Evolutionary conservation across 1,139 yeast species (phyloP).

Genomic region (Lodderomyces jiufengensis): DNA sequence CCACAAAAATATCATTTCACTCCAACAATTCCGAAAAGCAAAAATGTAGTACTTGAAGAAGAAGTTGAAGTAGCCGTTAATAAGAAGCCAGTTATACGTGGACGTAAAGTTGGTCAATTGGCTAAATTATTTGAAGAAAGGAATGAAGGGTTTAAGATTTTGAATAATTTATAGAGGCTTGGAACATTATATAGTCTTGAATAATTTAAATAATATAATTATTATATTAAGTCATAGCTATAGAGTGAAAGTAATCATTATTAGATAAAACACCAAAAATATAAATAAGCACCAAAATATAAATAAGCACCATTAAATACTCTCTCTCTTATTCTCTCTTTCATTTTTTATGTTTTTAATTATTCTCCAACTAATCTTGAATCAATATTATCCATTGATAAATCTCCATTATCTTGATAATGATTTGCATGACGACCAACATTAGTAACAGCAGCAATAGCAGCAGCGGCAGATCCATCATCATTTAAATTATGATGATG

Average conservation of each 20-base stretch:
- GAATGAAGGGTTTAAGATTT: conserved; percentile 47
- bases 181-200: no score
- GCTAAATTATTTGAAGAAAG: conserved; percentile 57
- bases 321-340: no score
- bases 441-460: conserved; percentile 43
- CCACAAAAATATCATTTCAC: conserved; percentile 37
- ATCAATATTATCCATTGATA: conserved; percentile 48
- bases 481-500: conserved; percentile 23
- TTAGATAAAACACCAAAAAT: no score
- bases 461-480: conserved; percentile 28
- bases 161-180: conserved; percentile 37
- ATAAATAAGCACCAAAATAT: no score
- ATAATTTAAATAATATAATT: no score
- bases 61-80: neutral
- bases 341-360: no score
- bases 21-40: neutral
- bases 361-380: conserved; percentile 47
- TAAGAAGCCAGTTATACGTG: conserved; percentile 48
- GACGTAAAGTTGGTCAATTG: conserved; percentile 52
- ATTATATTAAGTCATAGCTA: no score
- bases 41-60: neutral
- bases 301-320: no score
- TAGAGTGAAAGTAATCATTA: no score
- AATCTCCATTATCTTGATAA: conserved; percentile 29
- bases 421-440: conserved; percentile 27